These are phyloP conservation scores for Diplodia seriata DNA, from an alignment of 2,329 filamentous ascomycete species.

Conservation along the genomic window DNA sequence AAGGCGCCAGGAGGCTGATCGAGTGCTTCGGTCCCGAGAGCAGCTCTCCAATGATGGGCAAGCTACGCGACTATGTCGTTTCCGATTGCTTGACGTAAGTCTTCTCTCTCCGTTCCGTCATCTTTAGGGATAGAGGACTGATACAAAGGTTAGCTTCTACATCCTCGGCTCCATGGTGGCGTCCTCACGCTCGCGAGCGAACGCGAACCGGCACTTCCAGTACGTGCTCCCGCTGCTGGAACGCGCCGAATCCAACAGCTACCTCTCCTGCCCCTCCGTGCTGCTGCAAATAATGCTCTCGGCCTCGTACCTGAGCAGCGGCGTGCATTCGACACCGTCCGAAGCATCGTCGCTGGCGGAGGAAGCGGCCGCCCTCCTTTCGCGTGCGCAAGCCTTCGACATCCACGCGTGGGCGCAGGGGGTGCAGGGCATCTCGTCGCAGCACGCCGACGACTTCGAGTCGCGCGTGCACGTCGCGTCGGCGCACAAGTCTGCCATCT, in stretches of 20 bases:
- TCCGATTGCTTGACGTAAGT: slow-evolving; percentile 17
- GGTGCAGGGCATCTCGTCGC: slow-evolving; percentile 44
- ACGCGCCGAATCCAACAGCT: slow-evolving; percentile 51
- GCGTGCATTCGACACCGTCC: slow-evolving; percentile 33
- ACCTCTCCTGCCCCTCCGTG: slow-evolving; percentile 47
- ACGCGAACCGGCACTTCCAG: slow-evolving; percentile 14
- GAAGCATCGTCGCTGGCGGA: slow-evolving; percentile 34
- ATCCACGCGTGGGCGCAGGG: slow-evolving; percentile 43
- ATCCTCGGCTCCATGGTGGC: slow-evolving; percentile 22
- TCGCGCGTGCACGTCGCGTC: slow-evolving; percentile 47
- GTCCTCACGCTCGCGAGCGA: slow-evolving; percentile 36
- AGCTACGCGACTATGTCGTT: slow-evolving; percentile 17
- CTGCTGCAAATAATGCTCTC: slow-evolving; percentile 48
- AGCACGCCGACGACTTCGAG: slow-evolving; percentile 41
- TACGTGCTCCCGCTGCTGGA: slow-evolving; percentile 41
- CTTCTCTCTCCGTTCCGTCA: no score
- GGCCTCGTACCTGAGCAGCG: slow-evolving; percentile 44
- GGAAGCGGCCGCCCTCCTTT: slow-evolving; percentile 39
- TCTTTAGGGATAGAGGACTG: not conserved
- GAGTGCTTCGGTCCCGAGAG: slow-evolving; percentile 44
- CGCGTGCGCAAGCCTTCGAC: slow-evolving; percentile 43
- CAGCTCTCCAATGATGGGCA: slow-evolving; percentile 6
- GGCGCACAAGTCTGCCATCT: slow-evolving; percentile 50
- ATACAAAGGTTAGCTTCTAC: not conserved
- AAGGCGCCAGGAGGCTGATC: slow-evolving; percentile 58